These are phyloP conservation scores for Coniochaeta ligniaria DNA, from an alignment of 2,329 filamentous ascomycete species.

Conservation along the genomic window DNA sequence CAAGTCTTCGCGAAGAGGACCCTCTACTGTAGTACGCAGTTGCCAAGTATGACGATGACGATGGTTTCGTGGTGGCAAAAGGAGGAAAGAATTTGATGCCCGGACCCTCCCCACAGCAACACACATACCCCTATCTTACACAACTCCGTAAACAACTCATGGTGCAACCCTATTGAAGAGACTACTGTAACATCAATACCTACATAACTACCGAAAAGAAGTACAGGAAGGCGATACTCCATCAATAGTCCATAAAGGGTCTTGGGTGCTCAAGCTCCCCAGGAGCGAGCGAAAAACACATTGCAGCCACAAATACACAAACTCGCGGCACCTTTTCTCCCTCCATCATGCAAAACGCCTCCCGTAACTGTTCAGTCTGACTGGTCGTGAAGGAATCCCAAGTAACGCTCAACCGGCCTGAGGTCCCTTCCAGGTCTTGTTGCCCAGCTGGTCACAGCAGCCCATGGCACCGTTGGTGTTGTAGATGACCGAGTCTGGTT, in stretches of 20 bases:
- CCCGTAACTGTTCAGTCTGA: background rate
- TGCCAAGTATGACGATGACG: no score
- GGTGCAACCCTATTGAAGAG: background rate
- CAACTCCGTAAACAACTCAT: background rate
- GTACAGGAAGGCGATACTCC: background rate
- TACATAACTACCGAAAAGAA: background rate
- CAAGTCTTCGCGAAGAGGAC: no score
- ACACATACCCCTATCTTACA: background rate
- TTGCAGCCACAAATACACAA: background rate
- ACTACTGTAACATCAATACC: background rate
- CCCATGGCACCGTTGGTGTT: slow-evolving; percentile 28
- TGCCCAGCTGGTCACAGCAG: slow-evolving; percentile 29
- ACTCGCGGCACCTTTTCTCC: background rate
- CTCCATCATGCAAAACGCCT: background rate
- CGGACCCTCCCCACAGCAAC: background rate
- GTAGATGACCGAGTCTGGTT: slow-evolving; percentile 25
- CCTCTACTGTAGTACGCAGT: no score
- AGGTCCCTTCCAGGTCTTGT: slow-evolving; percentile 19
- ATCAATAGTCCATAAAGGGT: background rate
- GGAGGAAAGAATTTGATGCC: no score
- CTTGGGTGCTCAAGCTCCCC: background rate
- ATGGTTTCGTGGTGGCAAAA: no score
- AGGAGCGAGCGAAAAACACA: background rate
- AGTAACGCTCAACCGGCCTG: background rate
- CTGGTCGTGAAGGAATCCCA: background rate